Base-by-base conservation (phyloP, 352 stramenopile genomes). In the Phytopythium vexans region DNA sequence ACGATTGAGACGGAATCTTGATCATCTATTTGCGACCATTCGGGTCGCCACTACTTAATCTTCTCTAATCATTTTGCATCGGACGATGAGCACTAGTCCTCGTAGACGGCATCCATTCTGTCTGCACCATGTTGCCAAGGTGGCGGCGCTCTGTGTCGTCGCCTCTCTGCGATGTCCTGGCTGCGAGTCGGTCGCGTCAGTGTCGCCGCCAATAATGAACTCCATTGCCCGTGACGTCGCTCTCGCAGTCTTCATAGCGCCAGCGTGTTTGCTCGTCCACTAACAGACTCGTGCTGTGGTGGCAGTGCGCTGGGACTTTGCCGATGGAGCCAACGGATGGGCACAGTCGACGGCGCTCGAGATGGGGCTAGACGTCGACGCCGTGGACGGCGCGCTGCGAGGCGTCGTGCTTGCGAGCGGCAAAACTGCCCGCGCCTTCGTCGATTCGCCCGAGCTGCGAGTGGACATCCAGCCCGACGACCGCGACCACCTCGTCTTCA, bases 311-410 rank as follows among this genome's bases (percentile, higher is more conserved):
- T 87, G 80, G 80, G 64, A 74, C 51, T 90, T 88, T 55, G 61
- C 77, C 40, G 74, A 84, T 43, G 77, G 77, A 35, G 62, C 63
- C 44, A 75, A 81, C 34, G 76, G 74, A 3, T 89, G 79, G 79
- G 76, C 49, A 0, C 77, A 85, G 55, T 86, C 77, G 6, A 77
- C 70, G 8, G 39, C 70, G 8, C 67, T 88, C 49, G 80, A 90
- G 51, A 89, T 86, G 79, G 70, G 74, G 1, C 45, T 89, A 8
- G 74, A 88, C 16, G 58, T 89, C 1, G 64, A 88, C 58, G 72
- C 66, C 2, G 65, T 72, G 27, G 62, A 75, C 41, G 77, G 74
- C 2, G 62, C 61, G 2, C 39, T 90, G 41, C 68, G 51, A 36
- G 74, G 76, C 31, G 63, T 78, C 21, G 55, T 86, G 41, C 44